Conservation (phyloP, 441 rosid species). For the Gossypium trilobum region DNA sequence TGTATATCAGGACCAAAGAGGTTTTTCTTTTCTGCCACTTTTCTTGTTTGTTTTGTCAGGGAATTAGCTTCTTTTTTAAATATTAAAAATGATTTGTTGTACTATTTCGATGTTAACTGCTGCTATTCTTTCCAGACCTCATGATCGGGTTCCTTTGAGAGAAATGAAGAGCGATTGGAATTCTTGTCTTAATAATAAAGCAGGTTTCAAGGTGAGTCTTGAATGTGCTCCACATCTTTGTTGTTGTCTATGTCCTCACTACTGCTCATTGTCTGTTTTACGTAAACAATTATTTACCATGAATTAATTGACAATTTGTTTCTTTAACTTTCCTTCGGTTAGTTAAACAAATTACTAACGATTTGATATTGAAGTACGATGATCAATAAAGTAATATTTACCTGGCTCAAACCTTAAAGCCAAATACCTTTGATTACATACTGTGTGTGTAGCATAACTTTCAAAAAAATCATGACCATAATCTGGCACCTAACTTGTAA, state of each 20-base stretch:
- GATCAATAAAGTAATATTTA: neutral
- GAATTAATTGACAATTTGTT: neutral
- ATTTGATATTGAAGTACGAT: neutral
- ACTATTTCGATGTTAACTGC: neutral
- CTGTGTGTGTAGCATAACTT: neutral
- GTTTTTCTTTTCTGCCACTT: slow-evolving; percentile 23
- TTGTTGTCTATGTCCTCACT: slow-evolving; percentile 1
- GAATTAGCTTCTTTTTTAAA: neutral
- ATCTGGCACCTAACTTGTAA: neutral
- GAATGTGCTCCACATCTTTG: neutral
- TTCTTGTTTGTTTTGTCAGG: neutral
- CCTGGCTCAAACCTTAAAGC: neutral
- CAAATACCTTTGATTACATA: neutral
- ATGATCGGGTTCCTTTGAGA: slow-evolving; percentile 83
- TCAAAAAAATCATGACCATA: neutral
- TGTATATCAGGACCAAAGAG: slow-evolving; percentile 97
- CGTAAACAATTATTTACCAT: neutral
- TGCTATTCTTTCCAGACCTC: slow-evolving; percentile 58
- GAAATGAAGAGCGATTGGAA: slow-evolving; percentile 97
- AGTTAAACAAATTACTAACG: neutral
- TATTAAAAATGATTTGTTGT: neutral
- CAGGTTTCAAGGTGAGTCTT: slow-evolving; percentile 67
- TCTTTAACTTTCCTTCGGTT: neutral
- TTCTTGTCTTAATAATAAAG: slow-evolving; percentile 78
- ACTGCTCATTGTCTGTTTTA: neutral